Evolutionary conservation across 2,329 filamentous ascomycete species (phyloP).

Genomic region (Cadophora luteo-olivacea): DNA sequence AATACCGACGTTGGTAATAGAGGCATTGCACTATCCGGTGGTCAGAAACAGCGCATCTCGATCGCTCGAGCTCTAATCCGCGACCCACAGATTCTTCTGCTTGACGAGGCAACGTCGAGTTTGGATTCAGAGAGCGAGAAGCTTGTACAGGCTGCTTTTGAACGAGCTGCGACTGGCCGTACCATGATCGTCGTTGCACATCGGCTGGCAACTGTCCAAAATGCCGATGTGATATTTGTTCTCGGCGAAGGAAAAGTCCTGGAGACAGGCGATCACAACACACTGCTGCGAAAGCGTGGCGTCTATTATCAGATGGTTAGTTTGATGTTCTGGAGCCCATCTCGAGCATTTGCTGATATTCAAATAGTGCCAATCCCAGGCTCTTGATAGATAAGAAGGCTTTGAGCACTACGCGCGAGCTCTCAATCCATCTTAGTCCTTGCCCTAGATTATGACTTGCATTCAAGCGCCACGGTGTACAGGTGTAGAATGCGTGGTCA

Average conservation of each 20-base stretch:
- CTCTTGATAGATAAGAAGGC: slow-evolving; percentile 39
- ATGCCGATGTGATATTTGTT: slow-evolving; percentile 55
- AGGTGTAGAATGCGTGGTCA: background rate
- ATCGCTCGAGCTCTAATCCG: slow-evolving; percentile 61
- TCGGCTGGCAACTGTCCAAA: slow-evolving; percentile 76
- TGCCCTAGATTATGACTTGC: background rate
- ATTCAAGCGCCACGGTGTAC: slow-evolving; percentile 13
- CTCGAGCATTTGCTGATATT: slow-evolving; percentile 7
- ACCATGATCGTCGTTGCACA: slow-evolving; percentile 82
- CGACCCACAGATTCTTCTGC: slow-evolving; percentile 57
- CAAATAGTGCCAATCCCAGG: slow-evolving; percentile 42
- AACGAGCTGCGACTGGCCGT: slow-evolving; percentile 66
- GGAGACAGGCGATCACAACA: slow-evolving; percentile 39
- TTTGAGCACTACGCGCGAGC: background rate
- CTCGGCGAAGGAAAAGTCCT: slow-evolving; percentile 41
- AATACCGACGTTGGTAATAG: slow-evolving; percentile 54
- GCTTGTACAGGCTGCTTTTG: slow-evolving; percentile 69
- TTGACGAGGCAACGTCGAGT: slow-evolving; percentile 65
- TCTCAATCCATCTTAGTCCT: background rate
- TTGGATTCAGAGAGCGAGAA: slow-evolving; percentile 64
- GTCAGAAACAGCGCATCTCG: slow-evolving; percentile 61
- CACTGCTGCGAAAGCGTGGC: slow-evolving; percentile 37
- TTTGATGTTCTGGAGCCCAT: slow-evolving; percentile 15
- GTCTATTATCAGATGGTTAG: slow-evolving; percentile 44
- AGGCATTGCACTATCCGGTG: slow-evolving; percentile 56